Evolutionary conservation across 495 filamentous ascomycete species (phyloP), one percentile per base, ranked within the genome.

Genomic region (Penicillium atrosanguineum): DNA sequence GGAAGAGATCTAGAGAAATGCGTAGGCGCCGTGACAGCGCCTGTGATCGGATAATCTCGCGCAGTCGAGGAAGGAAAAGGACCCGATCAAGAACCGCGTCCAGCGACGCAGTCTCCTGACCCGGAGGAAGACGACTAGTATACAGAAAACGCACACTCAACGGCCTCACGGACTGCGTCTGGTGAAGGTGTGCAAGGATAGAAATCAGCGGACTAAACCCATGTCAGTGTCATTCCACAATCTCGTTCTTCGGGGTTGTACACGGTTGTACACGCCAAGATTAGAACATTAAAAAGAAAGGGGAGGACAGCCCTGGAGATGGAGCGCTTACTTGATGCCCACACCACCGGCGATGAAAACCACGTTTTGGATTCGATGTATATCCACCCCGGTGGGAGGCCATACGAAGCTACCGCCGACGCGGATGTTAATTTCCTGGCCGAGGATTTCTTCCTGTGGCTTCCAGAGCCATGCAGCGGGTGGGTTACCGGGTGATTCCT

Each of bases 301-400:
- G 11, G 14, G 1, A 34, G 4, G 11, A 34, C 31, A 14, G n/a
- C n/a, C n/a, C n/a, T n/a, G n/a, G n/a, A n/a, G 14, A 46, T 16
- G 1, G n/a, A 19, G 12, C 39, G 64, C 70, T 46, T 60, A 76
- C 74, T 96, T 96, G 40, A 96, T 86, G 1, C 91, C 91, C 21
- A 96, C 85, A 0, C 91, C 91, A 5, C 90, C 90, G 1, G 90
- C 90, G 42, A 95, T 74, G 37, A 96, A 83, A 0, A 93, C 79
- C 2, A 85, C 76, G 47, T 79, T 83, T 12, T 75, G 71, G 9
- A 89, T 63, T 4, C 54, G 50, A 0, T 50, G 50, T 0, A 62
- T 28, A 31, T 79, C 59, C 9, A 82, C 52, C 0, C 69, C 67
- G 1, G 73, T 69, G 0, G 86, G 83, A 6, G 90, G 90, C 81